Evolutionary conservation across 1,284 basidiomycete genomes (phyloP), one percentile per base, ranked within the genome.

Genomic region (Cystobasidiaceae sp.): DNA sequence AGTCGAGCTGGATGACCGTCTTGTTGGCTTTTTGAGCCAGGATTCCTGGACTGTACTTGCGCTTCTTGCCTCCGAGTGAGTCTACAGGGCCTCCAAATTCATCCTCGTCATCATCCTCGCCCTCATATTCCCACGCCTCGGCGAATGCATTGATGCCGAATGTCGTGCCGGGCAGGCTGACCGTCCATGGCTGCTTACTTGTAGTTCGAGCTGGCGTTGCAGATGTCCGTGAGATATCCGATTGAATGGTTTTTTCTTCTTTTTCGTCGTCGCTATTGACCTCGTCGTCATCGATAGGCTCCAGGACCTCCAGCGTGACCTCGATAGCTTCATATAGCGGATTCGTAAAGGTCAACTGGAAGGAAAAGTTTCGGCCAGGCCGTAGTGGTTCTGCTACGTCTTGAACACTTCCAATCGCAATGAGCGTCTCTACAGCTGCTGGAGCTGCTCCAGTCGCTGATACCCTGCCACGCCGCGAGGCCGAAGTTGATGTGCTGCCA

Each of bases 91-190:
- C 75, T 3, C 70, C 70, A 62, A 75, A 79, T 44, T 78, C 79
- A 68, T 79, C 79, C 49, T 85, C 83, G 59, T 80, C 83, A 70
- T 87, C 86, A 82, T 89, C 88, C 41, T 73, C 72, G 15, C 71
- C 71, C n/a, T 94, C 92, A 69, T 93, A 94, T 75, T 93, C 92
- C 92, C 90, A 94, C 41, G 89, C 90, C 75, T 96, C 93, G 30
- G 90, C 90, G 73, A 88, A 90, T 1, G 92, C 87, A 15, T 87
- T 86, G 41, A 96, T 84, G 1, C 87, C 82, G 74, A 96, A 93
- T 11, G 86, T 79, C 0, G 83, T 79, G 7, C 84, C 85, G 0
- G 89, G 88, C 2, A 94, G 79, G 19, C 86, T 85, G 4, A 93
- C 81, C 11, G 51, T 17, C 30, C 55, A 41, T 13, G 50, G 58